Evolutionary conservation across 129 eudicot genomes (phyloP), one percentile per base, ranked within the genome.

Genomic region (Centella asiatica): DNA sequence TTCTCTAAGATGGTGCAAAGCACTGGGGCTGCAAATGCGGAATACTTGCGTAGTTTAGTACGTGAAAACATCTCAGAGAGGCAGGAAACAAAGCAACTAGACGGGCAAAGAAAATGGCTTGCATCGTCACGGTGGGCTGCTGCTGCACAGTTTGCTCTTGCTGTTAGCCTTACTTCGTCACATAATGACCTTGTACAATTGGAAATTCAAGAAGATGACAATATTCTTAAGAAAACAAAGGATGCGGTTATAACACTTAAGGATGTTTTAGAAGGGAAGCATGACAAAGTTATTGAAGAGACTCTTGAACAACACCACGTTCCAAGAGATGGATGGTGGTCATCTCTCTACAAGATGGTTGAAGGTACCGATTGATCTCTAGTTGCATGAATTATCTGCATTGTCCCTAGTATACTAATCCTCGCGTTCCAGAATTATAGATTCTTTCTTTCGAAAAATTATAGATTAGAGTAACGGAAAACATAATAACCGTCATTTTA

Each of bases 1-100:
- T 93, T 93, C 80, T 87, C 90, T 25, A 85, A 85, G 75, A 93
- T 93, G 96, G 99, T 93, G 60, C 84, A 87, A 36, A 93, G 99
- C 63, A 93, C 99, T 1, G 99, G 99, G 44, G 76, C 81, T 6
- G 96, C 99, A 68, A 93, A 87, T 72, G 95, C 99, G 34, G 66
- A 84, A 65, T 93, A 93, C 74, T 74, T 93, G 70, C 84, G 81
- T 25, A 77, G 76, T 72, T 75, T 93, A 33, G 99, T 75, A 29
- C 56, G 72, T 18, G 81, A 70, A 55, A 27, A 57, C 33, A 71
- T 52, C 40, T 29, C 34, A 12, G 72, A 54, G 12, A 73, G 51
- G 52, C 77, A 67, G 42, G 78, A 75, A 59, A 71, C 67, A 36
- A 67, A 52, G 48, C 83, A 71, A 50, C 60, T 78, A 50, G 79